Evolutionary conservation across 2,329 filamentous ascomycete genomes (phyloP).

Genomic region (Penicillium sp.): DNA sequence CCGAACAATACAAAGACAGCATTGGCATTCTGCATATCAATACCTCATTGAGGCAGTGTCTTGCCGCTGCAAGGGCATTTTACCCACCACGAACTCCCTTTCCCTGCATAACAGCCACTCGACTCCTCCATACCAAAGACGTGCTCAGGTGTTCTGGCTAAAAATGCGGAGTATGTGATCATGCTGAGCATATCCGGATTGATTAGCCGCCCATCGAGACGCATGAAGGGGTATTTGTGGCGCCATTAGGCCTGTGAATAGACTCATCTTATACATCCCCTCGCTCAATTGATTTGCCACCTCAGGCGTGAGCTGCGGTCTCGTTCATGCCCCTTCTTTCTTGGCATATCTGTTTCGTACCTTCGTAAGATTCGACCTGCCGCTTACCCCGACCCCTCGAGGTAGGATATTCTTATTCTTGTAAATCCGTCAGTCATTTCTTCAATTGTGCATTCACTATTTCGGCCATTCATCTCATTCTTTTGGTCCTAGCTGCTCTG

Average conservation of each 20-base stretch:
- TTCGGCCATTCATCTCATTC: not conserved
- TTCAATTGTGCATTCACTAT: not conserved
- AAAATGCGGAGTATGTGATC: not conserved
- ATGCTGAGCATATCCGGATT: not conserved
- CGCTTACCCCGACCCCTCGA: not conserved
- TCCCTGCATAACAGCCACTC: not conserved
- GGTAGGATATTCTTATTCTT: not conserved
- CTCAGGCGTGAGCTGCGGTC: not conserved
- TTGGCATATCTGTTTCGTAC: slow-evolving; percentile 7
- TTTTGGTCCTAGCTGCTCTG: not conserved
- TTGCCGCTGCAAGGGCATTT: not conserved
- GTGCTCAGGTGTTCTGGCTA: not conserved
- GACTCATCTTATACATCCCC: not conserved
- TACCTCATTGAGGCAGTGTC: not conserved
- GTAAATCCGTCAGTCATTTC: not conserved
- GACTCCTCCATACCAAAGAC: not conserved
- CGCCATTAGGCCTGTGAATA: not conserved
- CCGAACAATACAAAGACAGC: not conserved
- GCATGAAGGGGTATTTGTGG: not conserved
- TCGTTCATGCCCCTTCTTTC: slow-evolving; percentile 13
- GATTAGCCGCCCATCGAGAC: not conserved
- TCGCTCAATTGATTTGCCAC: not conserved
- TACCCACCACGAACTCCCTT: not conserved
- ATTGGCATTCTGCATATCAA: not conserved
- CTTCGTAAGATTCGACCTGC: not conserved